These are phyloP conservation scores for Fomitopsis schrenkii DNA, from an alignment of 1,284 basidiomycete species.

Conservation along the genomic window DNA sequence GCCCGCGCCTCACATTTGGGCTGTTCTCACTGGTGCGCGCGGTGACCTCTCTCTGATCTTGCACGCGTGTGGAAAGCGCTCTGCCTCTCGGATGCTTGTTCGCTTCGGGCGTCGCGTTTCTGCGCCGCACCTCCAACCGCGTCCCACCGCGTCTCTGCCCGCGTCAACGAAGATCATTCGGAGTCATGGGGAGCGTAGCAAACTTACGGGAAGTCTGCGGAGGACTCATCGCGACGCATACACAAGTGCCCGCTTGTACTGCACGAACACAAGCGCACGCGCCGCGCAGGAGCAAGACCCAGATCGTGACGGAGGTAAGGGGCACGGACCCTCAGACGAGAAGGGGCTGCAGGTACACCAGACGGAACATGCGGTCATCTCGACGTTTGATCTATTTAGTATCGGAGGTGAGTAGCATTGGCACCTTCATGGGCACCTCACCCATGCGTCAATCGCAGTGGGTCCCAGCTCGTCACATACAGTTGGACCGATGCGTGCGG, in stretches of 20 bases:
- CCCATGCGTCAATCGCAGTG: conserved; percentile 27
- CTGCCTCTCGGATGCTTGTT: background rate
- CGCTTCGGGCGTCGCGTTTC: background rate
- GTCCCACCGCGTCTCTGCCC: background rate
- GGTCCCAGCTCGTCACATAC: conserved; percentile 66
- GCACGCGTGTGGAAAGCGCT: background rate
- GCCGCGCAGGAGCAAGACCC: conserved; percentile 8
- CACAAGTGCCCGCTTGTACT: background rate
- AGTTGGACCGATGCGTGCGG: conserved; percentile 91
- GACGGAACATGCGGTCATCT: conserved; percentile 90
- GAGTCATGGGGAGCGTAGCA: no score
- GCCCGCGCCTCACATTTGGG: background rate
- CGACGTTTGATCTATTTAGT: conserved; percentile 90
- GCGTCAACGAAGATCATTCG: background rate
- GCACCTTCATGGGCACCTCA: background rate
- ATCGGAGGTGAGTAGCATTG: conserved; percentile 64
- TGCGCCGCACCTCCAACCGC: background rate
- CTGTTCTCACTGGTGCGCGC: background rate
- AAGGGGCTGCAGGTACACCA: conserved; percentile 25
- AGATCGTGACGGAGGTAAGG: conserved; percentile 6
- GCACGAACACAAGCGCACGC: conserved; percentile 5
- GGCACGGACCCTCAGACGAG: conserved; percentile 15
- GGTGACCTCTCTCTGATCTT: background rate
- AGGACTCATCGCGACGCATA: background rate
- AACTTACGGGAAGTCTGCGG: background rate